Evolutionary conservation across 768 basidiomycete genomes (phyloP), one percentile per base, ranked within the genome.

Genomic region (Suillus hirtellus): DNA sequence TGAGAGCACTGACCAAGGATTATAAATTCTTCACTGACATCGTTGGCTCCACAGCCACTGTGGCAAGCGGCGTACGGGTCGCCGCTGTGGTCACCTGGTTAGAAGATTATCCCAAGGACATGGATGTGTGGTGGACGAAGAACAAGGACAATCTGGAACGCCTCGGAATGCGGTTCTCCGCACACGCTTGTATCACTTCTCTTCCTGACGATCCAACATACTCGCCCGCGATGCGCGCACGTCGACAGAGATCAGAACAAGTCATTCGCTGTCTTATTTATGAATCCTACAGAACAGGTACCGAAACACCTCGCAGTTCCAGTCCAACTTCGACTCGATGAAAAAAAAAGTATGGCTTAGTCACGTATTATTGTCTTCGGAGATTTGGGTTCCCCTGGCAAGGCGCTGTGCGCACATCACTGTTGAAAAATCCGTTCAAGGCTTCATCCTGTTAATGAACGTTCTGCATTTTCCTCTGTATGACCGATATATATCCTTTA

Each of bases 181-280:
- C 70, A 9, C 73, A 78, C n/a, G 81, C 78, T 19, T 82, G 81
- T 63, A 72, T 82, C 59, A 81, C 79, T 3, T 76, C 79, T 24
- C 69, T 76, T 15, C 55, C 55, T 4, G 9, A 56, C 9, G 37
- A 56, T 5, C 37, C 21, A 56, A 1, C 10, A 17, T 9, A 8
- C 2, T 17, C 55, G 10, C 5, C 9, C 21, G 55, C 37, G 2
- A 24, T 56, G 37, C 37, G 55, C 1, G 21, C 55, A 56, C 55
- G 37, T 6, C 55, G 55, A 40, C 37, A 24, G 1, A 15, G 65
- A 43, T 76, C 76, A 12, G 70, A 70, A 60, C 54, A 65, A 38
- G 46, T 44, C 52, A 66, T 72, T 46, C 70, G 60, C 43, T 59
- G 60, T 11, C 37, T 56, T 3, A 56, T 56, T 24, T 10, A 38